Evolutionary conservation across 768 basidiomycete species (phyloP).

Genomic region (Myochromella boudieri): DNA sequence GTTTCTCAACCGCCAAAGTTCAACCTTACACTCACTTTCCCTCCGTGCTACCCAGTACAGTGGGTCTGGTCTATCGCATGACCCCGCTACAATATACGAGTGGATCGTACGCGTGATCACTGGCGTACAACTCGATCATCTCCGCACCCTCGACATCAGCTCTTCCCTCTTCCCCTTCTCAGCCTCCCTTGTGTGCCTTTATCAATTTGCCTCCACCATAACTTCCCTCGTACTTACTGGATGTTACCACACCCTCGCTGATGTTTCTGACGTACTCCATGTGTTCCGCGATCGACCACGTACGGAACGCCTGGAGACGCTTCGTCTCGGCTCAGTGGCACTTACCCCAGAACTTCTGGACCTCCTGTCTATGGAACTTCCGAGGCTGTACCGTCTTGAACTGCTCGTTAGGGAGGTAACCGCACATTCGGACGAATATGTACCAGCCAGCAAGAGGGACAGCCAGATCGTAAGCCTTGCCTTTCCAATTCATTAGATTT

Average conservation of each 20-base stretch:
- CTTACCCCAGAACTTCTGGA: conserved; percentile 44
- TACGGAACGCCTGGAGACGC: conserved; percentile 25
- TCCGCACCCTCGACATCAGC: conserved; percentile 19
- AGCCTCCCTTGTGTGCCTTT: conserved; percentile 45
- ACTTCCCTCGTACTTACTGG: conserved; percentile 40
- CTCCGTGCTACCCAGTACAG: conserved; percentile 44
- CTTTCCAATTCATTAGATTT: background rate
- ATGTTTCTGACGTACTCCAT: conserved; percentile 31
- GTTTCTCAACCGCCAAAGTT: conserved; percentile 36
- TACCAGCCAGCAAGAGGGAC: conserved; percentile 13
- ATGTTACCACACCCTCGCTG: conserved; percentile 32
- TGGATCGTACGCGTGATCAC: conserved; percentile 34
- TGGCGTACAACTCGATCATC: conserved; percentile 23
- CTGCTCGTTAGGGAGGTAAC: conserved; percentile 39
- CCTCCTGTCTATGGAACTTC: conserved; percentile 36
- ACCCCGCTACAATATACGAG: conserved; percentile 31
- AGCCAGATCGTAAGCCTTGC: conserved; percentile 27
- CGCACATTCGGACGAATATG: conserved; percentile 23
- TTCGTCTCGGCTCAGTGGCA: conserved; percentile 39
- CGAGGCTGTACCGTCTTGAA: conserved; percentile 33
- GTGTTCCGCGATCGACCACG: conserved; percentile 19
- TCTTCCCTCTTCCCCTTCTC: conserved; percentile 31
- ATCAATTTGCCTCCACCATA: conserved; percentile 32
- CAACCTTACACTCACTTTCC: conserved; percentile 34
- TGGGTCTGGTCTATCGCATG: conserved; percentile 28